Conservation (phyloP, 2,329 filamentous ascomycete genomes). For the Aspergillus sclerotialis region DNA sequence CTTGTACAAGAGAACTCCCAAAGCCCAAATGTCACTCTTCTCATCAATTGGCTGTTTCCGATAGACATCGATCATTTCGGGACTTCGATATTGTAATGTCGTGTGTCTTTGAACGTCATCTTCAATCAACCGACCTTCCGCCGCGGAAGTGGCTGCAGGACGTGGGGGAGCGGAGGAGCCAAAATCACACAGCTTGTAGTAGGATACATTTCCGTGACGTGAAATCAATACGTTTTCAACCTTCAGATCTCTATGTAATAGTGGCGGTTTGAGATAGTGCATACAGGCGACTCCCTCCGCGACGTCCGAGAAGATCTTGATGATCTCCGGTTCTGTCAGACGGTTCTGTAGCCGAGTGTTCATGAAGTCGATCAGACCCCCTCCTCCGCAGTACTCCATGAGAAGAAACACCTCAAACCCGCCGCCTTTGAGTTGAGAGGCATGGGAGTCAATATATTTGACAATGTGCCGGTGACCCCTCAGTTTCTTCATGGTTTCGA, state of each 20-base stretch:
- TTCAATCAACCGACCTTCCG: constrained; percentile 86
- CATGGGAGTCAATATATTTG: constrained; percentile 97
- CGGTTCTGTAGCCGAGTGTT: constrained; percentile 95
- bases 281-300: constrained; percentile 96
- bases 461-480: constrained; percentile 96
- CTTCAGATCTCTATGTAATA: constrained; percentile 91
- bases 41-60: constrained; percentile 94
- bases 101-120: constrained; percentile 97
- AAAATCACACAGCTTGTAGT: constrained; percentile 98
- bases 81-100: constrained; percentile 92
- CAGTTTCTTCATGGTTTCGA: constrained; percentile 99
- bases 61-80: constrained; percentile 98
- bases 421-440: constrained; percentile 82
- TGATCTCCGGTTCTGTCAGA: constrained; percentile 92
- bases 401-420: constrained; percentile 97
- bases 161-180: constrained; percentile 80
- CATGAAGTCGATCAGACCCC: constrained; percentile 98
- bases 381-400: constrained; percentile 95
- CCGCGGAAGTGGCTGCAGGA: constrained; percentile 75
- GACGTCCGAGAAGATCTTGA: constrained; percentile 94
- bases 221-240: constrained; percentile 96
- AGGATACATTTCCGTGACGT: constrained; percentile 54
- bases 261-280: constrained; percentile 93
- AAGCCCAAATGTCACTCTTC: constrained; percentile 97
- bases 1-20: constrained; percentile 94